Base-by-base conservation (phyloP, 352 stramenopile genomes). In the Pythium dissimile region DNA sequence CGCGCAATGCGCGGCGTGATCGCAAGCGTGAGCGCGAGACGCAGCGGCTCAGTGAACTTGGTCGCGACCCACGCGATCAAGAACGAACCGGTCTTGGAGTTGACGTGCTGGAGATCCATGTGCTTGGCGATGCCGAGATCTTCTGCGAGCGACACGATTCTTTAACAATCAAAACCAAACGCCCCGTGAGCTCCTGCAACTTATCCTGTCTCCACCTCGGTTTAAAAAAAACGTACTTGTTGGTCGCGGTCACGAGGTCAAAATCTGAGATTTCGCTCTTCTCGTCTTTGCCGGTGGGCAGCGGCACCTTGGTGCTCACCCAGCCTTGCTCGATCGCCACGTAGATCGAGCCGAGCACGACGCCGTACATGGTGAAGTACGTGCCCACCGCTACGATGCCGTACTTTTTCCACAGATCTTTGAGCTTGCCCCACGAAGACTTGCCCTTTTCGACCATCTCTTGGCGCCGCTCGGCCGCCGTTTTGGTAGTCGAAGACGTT, bases 31-130 rank as follows among this genome's bases (percentile, higher is more conserved):
- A 94, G 18, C 6, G 82, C 84, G 24, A 94, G 69, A 20, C 84
- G 77, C 62, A 94, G 18, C 1, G 84, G 84, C 70, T 94, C 84
- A 12, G 84, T 92, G 66, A 94, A 94, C 71, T 94, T 94, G 54
- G 84, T 94, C 42, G 80, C 84, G 54, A 92, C 72, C 84, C 84
- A 94, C 26, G 84, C 84, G 41, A 94, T 75, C 42, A 92, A 53
- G 46, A 94, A 92, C 39, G 80, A 78, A 16, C 84, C 81, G 9
- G 78, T 89, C 77, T 89, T 92, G 48, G 81, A 75, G 63, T 78
- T 92, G 59, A 94, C 84, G 31, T 68, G 76, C 67, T 91, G 73
- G 24, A 94, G 54, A 54, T 94, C 82, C 23, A 94, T 65, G 62
- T 94, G 86, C 67, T 91, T 73, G 32, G 80, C 83, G 46, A 92